These are phyloP conservation scores for Combretum micranthum DNA, from an alignment of 345 rosid genomes.

Conservation along the genomic window DNA sequence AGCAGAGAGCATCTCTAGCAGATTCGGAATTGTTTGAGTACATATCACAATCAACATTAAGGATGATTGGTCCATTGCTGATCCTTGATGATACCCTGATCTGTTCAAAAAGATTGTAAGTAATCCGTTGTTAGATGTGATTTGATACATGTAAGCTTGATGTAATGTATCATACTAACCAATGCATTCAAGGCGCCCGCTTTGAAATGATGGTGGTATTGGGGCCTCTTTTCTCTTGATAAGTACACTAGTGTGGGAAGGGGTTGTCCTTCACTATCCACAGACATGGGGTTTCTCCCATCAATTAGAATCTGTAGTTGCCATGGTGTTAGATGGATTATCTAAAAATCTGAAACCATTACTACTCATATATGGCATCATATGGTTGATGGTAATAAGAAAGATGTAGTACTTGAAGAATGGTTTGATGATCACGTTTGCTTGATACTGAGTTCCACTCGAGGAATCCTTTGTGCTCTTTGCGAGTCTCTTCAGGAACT, in stretches of 20 bases:
- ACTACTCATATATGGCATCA: too few species aligned
- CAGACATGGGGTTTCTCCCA: conserved; percentile 17
- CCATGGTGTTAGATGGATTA: background rate
- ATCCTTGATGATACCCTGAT: conserved; percentile 44
- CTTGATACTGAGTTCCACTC: conserved; percentile 23
- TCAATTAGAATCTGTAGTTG: conserved; percentile 12
- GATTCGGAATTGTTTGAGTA: conserved; percentile 35
- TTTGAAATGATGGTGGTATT: conserved; percentile 36
- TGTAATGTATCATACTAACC: conserved; percentile 10
- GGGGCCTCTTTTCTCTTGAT: conserved; percentile 40
- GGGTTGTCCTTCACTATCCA: conserved; percentile 23
- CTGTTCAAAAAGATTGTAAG: conserved; percentile 13
- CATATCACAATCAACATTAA: conserved; percentile 48
- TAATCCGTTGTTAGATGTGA: background rate
- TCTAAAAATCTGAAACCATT: too few species aligned
- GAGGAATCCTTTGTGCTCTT: conserved; percentile 22
- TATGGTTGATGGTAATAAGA: background rate
- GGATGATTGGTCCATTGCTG: conserved; percentile 33
- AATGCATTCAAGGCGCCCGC: conserved; percentile 53
- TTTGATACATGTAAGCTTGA: too few species aligned
- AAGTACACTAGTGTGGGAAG: conserved; percentile 38
- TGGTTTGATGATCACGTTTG: conserved; percentile 26
- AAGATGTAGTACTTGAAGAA: conserved; percentile 20
- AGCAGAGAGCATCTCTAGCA: conserved; percentile 37
- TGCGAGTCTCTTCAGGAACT: conserved; percentile 17